phyloP scores from a whole-genome alignment of 148 eudicot species.

The Euryodendron excelsum region DNA sequence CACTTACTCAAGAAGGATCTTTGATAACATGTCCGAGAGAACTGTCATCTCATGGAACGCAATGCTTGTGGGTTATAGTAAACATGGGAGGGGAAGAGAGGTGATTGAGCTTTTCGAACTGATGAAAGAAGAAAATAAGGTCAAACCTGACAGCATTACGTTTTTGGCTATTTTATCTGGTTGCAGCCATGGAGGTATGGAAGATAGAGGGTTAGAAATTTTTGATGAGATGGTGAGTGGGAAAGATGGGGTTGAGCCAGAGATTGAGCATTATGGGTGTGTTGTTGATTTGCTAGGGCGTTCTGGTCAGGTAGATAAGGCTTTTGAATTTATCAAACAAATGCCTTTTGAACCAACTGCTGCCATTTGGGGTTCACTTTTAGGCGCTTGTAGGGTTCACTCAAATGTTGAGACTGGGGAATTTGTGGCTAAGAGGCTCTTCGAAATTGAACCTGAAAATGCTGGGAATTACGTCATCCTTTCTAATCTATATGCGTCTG shows the following conservation, averaged over 20 bases:
- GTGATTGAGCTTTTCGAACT: conserved; percentile 55
- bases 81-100: conserved; percentile 65
- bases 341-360: conserved; percentile 83
- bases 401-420: conserved; percentile 56
- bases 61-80: conserved; percentile 81
- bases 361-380: conserved; percentile 87
- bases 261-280: conserved; percentile 80
- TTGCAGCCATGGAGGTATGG: conserved; percentile 87
- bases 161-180: conserved; percentile 75
- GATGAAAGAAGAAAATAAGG: conserved; percentile 57
- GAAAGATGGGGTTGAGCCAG: conserved; percentile 49
- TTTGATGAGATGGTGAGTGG: conserved; percentile 57
- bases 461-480: conserved; percentile 77
- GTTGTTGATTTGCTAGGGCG: conserved; percentile 93
- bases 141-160: conserved; percentile 61
- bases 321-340: conserved; percentile 51
- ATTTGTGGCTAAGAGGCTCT: conserved; percentile 53
- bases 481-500: conserved; percentile 69
- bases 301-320: conserved; percentile 60
- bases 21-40: conserved; percentile 69
- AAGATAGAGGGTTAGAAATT: conserved; percentile 53
- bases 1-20: conserved; percentile 64
- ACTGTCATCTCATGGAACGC: conserved; percentile 89
- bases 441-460: conserved; percentile 81
- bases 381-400: conserved; percentile 85